Evolutionary conservation across 2,329 filamentous ascomycete genomes (phyloP).

Genomic region (Ophiostoma angusticollis): DNA sequence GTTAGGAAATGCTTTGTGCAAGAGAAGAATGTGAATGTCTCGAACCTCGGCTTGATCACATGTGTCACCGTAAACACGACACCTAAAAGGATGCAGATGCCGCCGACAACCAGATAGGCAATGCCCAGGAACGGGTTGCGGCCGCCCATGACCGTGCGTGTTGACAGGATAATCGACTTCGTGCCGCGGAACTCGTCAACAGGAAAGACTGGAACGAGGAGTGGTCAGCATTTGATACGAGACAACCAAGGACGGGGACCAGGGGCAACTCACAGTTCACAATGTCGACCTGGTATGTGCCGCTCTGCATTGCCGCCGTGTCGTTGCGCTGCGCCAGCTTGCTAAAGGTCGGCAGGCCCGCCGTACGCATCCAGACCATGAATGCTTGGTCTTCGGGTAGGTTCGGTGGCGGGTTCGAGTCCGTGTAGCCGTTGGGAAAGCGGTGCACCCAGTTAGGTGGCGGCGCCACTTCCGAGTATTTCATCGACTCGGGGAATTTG

Average conservation of each 20-base stretch:
- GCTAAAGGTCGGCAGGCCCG: conserved; percentile 85
- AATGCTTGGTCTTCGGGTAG: conserved; percentile 69
- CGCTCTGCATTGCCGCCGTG: conserved; percentile 48
- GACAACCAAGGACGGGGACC: neutral
- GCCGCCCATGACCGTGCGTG: conserved; percentile 83
- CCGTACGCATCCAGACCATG: conserved; percentile 98
- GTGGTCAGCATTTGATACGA: conserved; percentile 5
- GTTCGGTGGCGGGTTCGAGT: conserved; percentile 52
- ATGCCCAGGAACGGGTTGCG: conserved; percentile 94
- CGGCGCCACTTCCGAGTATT: conserved; percentile 52
- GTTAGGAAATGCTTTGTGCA: neutral
- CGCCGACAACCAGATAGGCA: conserved; percentile 86
- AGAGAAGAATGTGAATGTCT: conserved; percentile 22
- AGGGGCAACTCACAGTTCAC: conserved; percentile 52
- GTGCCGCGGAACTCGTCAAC: conserved; percentile 69
- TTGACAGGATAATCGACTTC: conserved; percentile 82
- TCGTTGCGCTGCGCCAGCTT: conserved; percentile 85
- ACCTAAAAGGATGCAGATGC: conserved; percentile 81
- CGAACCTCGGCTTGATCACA: conserved; percentile 83
- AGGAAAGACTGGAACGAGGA: conserved; percentile 53
- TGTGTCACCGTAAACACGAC: conserved; percentile 81
- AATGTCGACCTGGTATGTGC: conserved; percentile 66
- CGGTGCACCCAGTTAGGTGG: conserved; percentile 73
- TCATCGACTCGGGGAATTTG: conserved; percentile 44
- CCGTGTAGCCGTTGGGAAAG: conserved; percentile 59